A percentile compares a stretch with the other conserved stretches of the same genome.
Conservation (phyloP, 1,284 basidiomycete species). For the Pseudozyma sp. region DNA sequence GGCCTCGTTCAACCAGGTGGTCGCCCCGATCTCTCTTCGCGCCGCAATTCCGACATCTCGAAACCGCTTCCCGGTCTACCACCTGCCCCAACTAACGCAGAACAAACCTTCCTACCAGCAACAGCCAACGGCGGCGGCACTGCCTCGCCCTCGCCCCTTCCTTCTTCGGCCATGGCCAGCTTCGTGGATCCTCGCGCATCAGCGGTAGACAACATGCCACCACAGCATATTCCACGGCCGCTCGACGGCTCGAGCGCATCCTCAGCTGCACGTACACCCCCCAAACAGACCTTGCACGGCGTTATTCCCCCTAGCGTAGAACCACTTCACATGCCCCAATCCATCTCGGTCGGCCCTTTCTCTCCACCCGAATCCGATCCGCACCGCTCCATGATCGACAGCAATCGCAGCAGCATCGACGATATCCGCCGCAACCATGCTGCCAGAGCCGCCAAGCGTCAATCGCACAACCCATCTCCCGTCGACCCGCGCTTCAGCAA, state of each 20-base stretch:
- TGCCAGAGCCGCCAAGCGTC: slow-evolving; percentile 44
- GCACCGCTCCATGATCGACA: slow-evolving; percentile 54
- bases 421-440: slow-evolving; percentile 61
- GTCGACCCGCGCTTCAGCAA: slow-evolving; percentile 16
- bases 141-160: slow-evolving; percentile 4
- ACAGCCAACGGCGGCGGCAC: slow-evolving; percentile 13
- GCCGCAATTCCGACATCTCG: slow-evolving; percentile 23
- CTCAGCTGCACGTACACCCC: slow-evolving; percentile 23
- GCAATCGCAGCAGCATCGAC: slow-evolving; percentile 60
- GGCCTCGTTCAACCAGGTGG: slow-evolving; percentile 47
- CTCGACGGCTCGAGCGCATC: slow-evolving; percentile 12
- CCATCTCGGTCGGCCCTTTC: slow-evolving; percentile 34
- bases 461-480: slow-evolving; percentile 24
- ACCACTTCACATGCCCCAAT: slow-evolving; percentile 23
- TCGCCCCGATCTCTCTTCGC: slow-evolving; percentile 20
- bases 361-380: slow-evolving; percentile 55
- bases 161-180: slow-evolving; percentile 3
- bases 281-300: slow-evolving; percentile 16
- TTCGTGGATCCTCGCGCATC: slow-evolving; percentile 24
- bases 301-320: slow-evolving; percentile 9
- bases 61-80: slow-evolving; percentile 56
- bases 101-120: slow-evolving; percentile 33
- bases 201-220: slow-evolving; percentile 29
- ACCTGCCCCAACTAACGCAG: slow-evolving; percentile 16
- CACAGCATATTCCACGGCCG: slow-evolving; percentile 58